A percentile compares a stretch with the other conserved stretches of the same genome.
phyloP scores from a whole-genome alignment of 1,284 basidiomycete genomes.

The Polyporus tsugae region DNA sequence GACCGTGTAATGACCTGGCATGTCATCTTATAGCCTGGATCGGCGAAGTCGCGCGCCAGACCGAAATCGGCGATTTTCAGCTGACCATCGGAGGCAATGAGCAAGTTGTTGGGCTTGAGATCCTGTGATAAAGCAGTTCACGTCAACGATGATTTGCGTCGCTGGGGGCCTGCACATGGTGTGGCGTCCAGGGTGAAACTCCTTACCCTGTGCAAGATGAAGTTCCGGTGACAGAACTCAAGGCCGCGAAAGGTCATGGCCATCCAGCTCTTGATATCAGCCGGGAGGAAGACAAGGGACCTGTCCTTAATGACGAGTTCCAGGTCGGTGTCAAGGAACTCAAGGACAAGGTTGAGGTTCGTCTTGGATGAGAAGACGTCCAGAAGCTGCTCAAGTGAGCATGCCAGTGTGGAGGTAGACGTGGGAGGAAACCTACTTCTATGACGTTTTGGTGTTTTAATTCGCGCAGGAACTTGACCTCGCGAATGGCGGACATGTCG shows the following conservation, averaged over 20 bases:
- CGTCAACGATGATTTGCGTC: background rate
- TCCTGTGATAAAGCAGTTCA: constrained; percentile 64
- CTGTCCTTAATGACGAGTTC: constrained; percentile 98
- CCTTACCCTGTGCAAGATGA: constrained; percentile 90
- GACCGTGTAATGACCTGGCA: constrained; percentile 97
- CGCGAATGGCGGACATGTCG: constrained; percentile 98
- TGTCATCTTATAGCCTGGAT: constrained; percentile 96
- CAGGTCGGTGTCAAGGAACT: constrained; percentile 97
- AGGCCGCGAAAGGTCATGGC: constrained; percentile 97
- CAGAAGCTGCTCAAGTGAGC: constrained; percentile 68
- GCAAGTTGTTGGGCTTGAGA: constrained; percentile 98
- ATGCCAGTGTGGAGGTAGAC: background rate
- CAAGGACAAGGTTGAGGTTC: constrained; percentile 96
- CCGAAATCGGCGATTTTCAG: constrained; percentile 99
- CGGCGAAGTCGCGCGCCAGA: constrained; percentile 94
- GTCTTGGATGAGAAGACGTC: constrained; percentile 98
- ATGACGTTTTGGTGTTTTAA: constrained; percentile 96
- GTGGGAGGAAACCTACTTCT: constrained; percentile 63
- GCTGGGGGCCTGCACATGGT: background rate
- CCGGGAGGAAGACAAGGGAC: constrained; percentile 89
- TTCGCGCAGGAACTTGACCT: constrained; percentile 97
- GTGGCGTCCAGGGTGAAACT: background rate
- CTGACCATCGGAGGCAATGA: constrained; percentile 90
- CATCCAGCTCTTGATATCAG: constrained; percentile 99
- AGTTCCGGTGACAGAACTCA: constrained; percentile 97